These are phyloP conservation scores for Mytilinidion resinicola DNA, from an alignment of 495 filamentous ascomycete species.

Conservation along the genomic window DNA sequence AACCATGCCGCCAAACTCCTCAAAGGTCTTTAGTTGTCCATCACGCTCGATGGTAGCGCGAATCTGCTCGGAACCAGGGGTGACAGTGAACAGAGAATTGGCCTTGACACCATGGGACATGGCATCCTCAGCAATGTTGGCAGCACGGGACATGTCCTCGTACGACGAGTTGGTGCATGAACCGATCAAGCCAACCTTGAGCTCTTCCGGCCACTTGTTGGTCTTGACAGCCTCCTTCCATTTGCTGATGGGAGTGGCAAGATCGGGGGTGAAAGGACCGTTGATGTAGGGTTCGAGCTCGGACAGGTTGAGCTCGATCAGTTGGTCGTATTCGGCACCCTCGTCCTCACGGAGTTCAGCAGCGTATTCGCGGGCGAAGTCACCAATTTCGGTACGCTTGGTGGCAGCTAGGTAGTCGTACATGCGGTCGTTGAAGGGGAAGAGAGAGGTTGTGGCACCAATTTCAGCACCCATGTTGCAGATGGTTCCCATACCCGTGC, in stretches of 20 bases:
- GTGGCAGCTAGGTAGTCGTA: constrained; percentile 92
- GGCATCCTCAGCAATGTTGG: constrained; percentile 91
- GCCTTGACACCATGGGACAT: constrained; percentile 90
- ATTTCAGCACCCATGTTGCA: constrained; percentile 71
- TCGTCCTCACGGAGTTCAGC: constrained; percentile 84
- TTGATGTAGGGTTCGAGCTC: constrained; percentile 98
- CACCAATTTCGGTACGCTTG: constrained; percentile 83
- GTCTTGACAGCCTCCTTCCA: constrained; percentile 90
- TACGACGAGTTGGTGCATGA: constrained; percentile 99
- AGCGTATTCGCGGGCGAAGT: constrained; percentile 79
- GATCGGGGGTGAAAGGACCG: constrained; percentile 98
- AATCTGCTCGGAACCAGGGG: constrained; percentile 96
- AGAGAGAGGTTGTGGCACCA: constrained; percentile 94
- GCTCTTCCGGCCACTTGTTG: constrained; percentile 94
- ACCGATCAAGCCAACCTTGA: constrained; percentile 94
- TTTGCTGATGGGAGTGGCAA: constrained; percentile 95
- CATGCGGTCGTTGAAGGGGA: constrained; percentile 98
- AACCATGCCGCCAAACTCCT: constrained; percentile 95
- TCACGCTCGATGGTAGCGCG: constrained; percentile 92
- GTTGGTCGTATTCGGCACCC: constrained; percentile 92
- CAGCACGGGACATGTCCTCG: constrained; percentile 96
- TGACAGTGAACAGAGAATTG: constrained; percentile 89
- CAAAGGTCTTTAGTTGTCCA: constrained; percentile 90
- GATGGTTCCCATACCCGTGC: constrained; percentile 60
- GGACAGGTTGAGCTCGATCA: constrained; percentile 90